Evolutionary conservation across 306 rosid species (phyloP), one percentile per base, ranked within the genome.

Genomic region (Gastrolobium villosum): DNA sequence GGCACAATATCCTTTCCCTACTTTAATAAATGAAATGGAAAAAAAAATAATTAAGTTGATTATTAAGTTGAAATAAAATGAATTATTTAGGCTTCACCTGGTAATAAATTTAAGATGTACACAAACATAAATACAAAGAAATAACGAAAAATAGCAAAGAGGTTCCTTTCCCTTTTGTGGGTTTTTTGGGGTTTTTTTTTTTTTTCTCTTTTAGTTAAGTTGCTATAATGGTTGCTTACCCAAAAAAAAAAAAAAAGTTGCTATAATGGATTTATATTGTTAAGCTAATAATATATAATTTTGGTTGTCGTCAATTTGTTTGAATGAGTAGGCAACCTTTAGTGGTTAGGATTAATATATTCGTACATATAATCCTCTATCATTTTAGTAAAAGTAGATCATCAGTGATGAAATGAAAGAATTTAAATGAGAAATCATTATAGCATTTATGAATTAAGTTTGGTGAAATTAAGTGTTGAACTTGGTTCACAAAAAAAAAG

Each of bases 351-450:
- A 43, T 43, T 10, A 44, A 10, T 43, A 5, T 65, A 54, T 11
- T 7, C 56, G 72, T 10, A 66, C 41, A 45, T 30, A 13, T 30
- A 11, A 44, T 44, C 54, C 44, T 44, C 30, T 3, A 66, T 45
- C 30, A 66, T 30, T 45, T 66, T 28, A 39, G 28, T 10, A 66
- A 10, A 43, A 66, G 72, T 43, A 40, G 36, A n/a, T 20, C 70
- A 65, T 26, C 36, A 43, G 10, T 2, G 10, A 8, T 65, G 20
- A 10, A 9, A 28, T 43, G 72, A 41, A 40, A 20, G 34, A 41
- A 65, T 65, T 36, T 20, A 20, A n/a, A 28, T 44, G 40, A 28
- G 10, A 11, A 44, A 5, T 31, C 55, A 10, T 0, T 28, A 44
- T 10, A 28, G 20, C 15, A 39, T 40, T 65, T 11, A 30, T 44